phyloP scores from a whole-genome alignment of 257 asterid species.

The Solanum lycopersicoides region DNA sequence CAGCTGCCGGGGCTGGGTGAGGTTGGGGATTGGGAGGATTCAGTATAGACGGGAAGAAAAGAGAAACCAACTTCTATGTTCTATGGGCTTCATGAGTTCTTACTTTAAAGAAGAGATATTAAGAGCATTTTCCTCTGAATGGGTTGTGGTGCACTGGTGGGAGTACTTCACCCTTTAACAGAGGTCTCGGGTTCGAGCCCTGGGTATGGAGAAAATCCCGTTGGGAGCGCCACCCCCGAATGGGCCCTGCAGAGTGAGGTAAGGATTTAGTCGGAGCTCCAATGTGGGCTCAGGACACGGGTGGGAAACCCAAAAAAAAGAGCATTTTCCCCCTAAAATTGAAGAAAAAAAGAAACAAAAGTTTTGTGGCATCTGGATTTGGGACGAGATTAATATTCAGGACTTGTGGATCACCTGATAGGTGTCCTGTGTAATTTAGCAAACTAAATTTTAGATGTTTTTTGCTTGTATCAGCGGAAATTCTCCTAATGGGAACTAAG shows the following conservation, averaged over 20 bases:
- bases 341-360: background rate
- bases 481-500: background rate
- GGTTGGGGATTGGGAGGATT: background rate
- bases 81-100: background rate
- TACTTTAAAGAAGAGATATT: background rate
- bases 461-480: background rate
- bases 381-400: background rate
- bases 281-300: no score
- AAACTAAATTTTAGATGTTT: background rate
- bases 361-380: background rate
- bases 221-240: no score
- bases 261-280: no score
- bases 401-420: background rate
- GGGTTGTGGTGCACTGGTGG: no score
- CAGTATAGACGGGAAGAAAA: background rate
- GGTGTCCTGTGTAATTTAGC: background rate
- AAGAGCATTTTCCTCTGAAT: background rate
- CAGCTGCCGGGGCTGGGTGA: background rate
- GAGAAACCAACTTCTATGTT: background rate
- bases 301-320: background rate
- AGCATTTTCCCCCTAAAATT: background rate
- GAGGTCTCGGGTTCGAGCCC: no score
- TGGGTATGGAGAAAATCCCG: no score
- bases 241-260: no score
- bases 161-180: no score